Evolutionary conservation across 345 rosid species (phyloP), one percentile per base, ranked within the genome.

Genomic region (Citrus cavaleriei): DNA sequence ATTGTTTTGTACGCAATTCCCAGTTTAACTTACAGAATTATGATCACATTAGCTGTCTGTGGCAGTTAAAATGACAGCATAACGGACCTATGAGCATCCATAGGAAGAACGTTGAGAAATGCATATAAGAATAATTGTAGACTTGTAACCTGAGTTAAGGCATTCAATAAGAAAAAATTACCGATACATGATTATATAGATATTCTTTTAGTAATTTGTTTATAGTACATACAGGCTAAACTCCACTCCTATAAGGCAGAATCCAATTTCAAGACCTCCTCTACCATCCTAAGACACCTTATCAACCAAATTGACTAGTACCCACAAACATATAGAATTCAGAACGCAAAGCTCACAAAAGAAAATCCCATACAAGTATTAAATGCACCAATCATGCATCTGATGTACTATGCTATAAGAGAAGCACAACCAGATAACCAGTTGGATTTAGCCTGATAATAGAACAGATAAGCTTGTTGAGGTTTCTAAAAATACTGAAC

Each of bases 351-450:
- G 58, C 58, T 54, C 58, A 54, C 19, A 54, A 54, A 1, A 54
- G 22, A 51, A 49, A 51, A 54, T 54, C 58, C 58, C 58, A 54
- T 18, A 54, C 57, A 51, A 55, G 82, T 35, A 78, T 27, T 37
- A 25, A 83, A 73, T 60, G 75, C 78, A 58, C 83, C 76, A 69
- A 62, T 73, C 73, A 86, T 28, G 87, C 85, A 84, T 80, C 77
- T 78, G 79, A 86, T 77, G 87, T 85, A 78, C 75, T 82, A 79
- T 19, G 81, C 87, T 49, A 84, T 32, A 70, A 80, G 79, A 54
- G 82, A 77, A 81, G 72, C 75, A 84, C 81, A 74, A 81, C 81
- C 74, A 84, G 75, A 84, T 82, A 84, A 76, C 81, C 87, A 63
- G 72, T 63, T 70, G 82, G 82, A 34, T 80, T 78, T 84, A 64